Evolutionary conservation across 768 basidiomycete genomes (phyloP), one percentile per base, ranked within the genome.

Genomic region (Kwoniella mangroviensis): DNA sequence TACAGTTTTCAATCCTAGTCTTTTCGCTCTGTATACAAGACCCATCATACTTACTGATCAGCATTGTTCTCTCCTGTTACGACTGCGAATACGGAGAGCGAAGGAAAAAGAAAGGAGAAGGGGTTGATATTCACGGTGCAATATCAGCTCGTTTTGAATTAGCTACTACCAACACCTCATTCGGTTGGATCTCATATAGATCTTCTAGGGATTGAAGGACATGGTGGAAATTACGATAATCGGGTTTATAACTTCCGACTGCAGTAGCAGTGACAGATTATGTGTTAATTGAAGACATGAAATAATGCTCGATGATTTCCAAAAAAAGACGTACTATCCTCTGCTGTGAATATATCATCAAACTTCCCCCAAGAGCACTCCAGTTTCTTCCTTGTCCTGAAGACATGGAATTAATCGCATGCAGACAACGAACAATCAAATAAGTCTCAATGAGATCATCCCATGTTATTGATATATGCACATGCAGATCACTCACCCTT

Each of bases 211-310:
- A 13, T 42, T 74, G 60, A 21, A 76, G 64, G 26, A 69, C 73
- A 55, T 76, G 69, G 3, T 72, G 43, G 54, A 76, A 76, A 64
- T 74, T 76, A 2, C 75, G 28, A 21, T 72, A 51, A 45, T 73
- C 73, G n/a, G 75, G 75, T 52, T 76, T 76, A 59, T 76, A 74
- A 4, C 60, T 61, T 28, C 73, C 75, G 52, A 76, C 75, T 76
- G 53, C 13, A 24, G 49, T n/a, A 17, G 4, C 13, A 34, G 34
- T 34, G 6, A 6, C 34, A 34, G 9, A 34, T 34, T 7, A 34
- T 34, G 6, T 34, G 34, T 34, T 34, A 34, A 34, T 34, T 34
- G 6, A 34, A 34, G 4, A 34, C 34, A 34, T 34, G 34, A 34
- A 34, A 5, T 34, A 5, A 34, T n/a, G 24, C 21, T 55, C 9